Base-by-base conservation (phyloP, 2,329 filamentous ascomycete species). In the Thielaviopsis cerberus region DNA sequence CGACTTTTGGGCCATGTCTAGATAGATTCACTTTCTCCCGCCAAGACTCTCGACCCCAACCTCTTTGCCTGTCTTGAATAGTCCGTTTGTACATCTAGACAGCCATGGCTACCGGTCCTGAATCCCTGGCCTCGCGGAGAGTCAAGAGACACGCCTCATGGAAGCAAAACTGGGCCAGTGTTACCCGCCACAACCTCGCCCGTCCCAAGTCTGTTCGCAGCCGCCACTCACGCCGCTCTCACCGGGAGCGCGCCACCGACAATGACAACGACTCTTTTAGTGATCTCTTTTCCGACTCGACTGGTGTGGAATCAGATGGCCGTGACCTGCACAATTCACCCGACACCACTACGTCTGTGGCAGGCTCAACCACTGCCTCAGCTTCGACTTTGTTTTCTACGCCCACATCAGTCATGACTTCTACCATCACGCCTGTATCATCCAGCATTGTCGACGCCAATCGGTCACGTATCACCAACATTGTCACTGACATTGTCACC, bases 81-180 rank as follows among this genome's bases (percentile, higher is more conserved):
- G 17, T 41, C 17, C 51, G 41, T 34, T 6, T 20, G 41, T 51
- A 26, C 27, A 17, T 23, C 17, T 23, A 51, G 8, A 57, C 23
- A 41, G 41, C 24, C 27, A 56, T 56, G 53, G 34, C 54, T 51
- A 24, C 59, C 37, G 55, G 56, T 34, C 55, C 53, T 48, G 50
- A 58, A 48, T 58, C 59, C 27, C 20, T 56, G 48, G 34, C 53
- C 45, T 26, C 52, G 30, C 59, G 56, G 27, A 26, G 53, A 51
- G 45, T 53, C 53, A 54, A 37, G 34, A 53, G 58, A 57, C 59
- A 53, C 30, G 59, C 53, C 34, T 54, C 55, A 13, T 58, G 56
- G 56, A 61, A 55, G 20, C 30, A 20, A 10, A 51, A 55, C 27
- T 61, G 59, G 59, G 53, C 53, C 13, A 10, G 51, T n/a, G 53